A percentile compares a stretch with the other conserved stretches of the same genome.
These are phyloP conservation scores for Lasiodiplodia hormozganensis DNA, from an alignment of 2,329 filamentous ascomycete genomes.

Conservation along the genomic window DNA sequence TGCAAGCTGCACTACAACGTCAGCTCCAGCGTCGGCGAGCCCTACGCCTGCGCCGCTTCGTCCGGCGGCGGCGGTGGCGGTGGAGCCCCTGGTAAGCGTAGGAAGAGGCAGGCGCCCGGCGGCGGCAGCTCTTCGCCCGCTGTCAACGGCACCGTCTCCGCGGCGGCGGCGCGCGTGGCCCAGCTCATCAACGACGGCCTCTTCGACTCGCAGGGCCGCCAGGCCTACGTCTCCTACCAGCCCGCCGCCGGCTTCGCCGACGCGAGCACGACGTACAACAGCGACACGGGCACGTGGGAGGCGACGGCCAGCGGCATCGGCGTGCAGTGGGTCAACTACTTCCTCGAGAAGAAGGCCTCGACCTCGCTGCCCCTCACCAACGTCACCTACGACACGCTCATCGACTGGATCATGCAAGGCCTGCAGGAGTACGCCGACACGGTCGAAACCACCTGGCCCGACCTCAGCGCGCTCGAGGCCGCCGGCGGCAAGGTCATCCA, in stretches of 20 bases:
- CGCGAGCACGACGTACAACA: slow-evolving; percentile 46
- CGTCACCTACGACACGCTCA: slow-evolving; percentile 64
- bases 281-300: slow-evolving; percentile 40
- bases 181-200: slow-evolving; percentile 46
- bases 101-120: slow-evolving; percentile 3
- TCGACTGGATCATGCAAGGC: slow-evolving; percentile 59
- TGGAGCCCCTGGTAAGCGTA: slow-evolving; percentile 28
- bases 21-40: slow-evolving; percentile 53
- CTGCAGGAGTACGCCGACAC: slow-evolving; percentile 58
- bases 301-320: slow-evolving; percentile 43
- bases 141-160: slow-evolving; percentile 43
- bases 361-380: neutral
- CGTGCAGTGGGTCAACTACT: slow-evolving; percentile 52
- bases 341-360: slow-evolving; percentile 41
- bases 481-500: slow-evolving; percentile 64
- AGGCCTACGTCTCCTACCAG: slow-evolving; percentile 52
- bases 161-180: slow-evolving; percentile 36
- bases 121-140: slow-evolving; percentile 32
- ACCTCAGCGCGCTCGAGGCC: slow-evolving; percentile 58
- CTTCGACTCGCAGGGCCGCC: slow-evolving; percentile 48
- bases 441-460: slow-evolving; percentile 61
- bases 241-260: slow-evolving; percentile 42
- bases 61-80: slow-evolving; percentile 35
- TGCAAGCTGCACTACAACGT: slow-evolving; percentile 57
- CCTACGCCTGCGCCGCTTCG: slow-evolving; percentile 52